Conservation (phyloP, 345 rosid species). For the Fremontodendron californicum region DNA sequence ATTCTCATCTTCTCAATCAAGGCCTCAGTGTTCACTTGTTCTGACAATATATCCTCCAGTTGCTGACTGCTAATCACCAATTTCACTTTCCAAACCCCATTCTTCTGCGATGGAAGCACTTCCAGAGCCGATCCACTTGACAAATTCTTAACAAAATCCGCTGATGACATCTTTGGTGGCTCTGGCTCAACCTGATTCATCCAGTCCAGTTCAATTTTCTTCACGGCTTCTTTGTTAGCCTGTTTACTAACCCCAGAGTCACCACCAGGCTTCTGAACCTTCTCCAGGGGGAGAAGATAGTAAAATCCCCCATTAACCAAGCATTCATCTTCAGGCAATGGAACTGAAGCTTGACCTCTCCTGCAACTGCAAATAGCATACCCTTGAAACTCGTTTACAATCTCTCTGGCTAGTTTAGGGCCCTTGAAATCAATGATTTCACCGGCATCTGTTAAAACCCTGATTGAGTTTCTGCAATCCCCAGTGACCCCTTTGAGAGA, state of each 20-base stretch:
- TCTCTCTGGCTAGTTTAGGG: slow-evolving; percentile 38
- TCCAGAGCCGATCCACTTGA: slow-evolving; percentile 30
- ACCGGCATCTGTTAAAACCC: slow-evolving; percentile 38
- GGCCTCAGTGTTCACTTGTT: slow-evolving; percentile 53
- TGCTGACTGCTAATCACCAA: slow-evolving; percentile 46
- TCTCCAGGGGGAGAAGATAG: slow-evolving; percentile 45
- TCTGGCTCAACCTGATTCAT: slow-evolving; percentile 4
- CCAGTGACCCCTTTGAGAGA: slow-evolving; percentile 34
- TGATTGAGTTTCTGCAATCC: slow-evolving; percentile 8
- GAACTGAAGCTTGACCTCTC: slow-evolving; percentile 18
- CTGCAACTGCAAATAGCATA: slow-evolving; percentile 35
- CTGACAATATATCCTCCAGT: slow-evolving; percentile 61
- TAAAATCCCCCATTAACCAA: slow-evolving; percentile 34
- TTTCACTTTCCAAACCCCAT: slow-evolving; percentile 73
- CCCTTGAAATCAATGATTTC: slow-evolving; percentile 27
- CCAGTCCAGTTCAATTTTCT: slow-evolving; percentile 14
- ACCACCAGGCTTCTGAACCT: neutral
- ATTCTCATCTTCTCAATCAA: slow-evolving; percentile 64
- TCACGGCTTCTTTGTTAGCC: neutral
- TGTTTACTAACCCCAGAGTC: neutral
- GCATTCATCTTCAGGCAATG: slow-evolving; percentile 27
- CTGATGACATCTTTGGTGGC: slow-evolving; percentile 18
- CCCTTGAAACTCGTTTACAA: slow-evolving; percentile 34
- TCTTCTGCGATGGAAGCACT: slow-evolving; percentile 46
- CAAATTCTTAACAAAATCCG: slow-evolving; percentile 18